Evolutionary conservation across 345 rosid genomes (phyloP).

Genomic region (Cardamine resedifolia): DNA sequence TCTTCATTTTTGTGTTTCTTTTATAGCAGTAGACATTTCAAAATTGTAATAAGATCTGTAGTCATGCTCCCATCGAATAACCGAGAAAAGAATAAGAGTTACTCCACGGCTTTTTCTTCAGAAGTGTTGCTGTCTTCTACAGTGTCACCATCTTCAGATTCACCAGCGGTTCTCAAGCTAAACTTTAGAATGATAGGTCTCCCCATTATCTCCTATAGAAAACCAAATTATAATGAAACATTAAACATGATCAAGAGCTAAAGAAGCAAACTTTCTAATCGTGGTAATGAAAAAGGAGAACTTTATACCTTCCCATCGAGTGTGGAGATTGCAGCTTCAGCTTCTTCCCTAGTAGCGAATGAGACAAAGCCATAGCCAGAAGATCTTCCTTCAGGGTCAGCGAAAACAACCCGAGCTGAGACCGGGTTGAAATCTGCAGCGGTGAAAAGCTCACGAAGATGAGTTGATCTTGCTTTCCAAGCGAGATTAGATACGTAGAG

Average conservation of each 20-base stretch:
- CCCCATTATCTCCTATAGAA: conserved; percentile 76
- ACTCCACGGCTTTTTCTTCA: conserved; percentile 29
- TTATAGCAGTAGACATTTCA: conserved; percentile 28
- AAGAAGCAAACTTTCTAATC: conserved; percentile 8
- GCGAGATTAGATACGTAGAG: conserved; percentile 82
- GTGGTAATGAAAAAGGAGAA: background rate
- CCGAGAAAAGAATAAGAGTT: conserved; percentile 28
- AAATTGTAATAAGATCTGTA: conserved; percentile 35
- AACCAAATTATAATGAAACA: conserved; percentile 4
- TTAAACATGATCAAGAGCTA: conserved; percentile 7
- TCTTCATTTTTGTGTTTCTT: conserved; percentile 15
- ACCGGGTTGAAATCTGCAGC: conserved; percentile 55
- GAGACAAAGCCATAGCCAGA: conserved; percentile 92
- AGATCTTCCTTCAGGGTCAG: conserved; percentile 59
- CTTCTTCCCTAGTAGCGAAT: conserved; percentile 81
- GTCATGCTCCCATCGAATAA: conserved; percentile 8
- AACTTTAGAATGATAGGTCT: conserved; percentile 71
- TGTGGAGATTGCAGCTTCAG: conserved; percentile 68
- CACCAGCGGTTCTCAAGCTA: conserved; percentile 47
- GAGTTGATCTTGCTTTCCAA: conserved; percentile 83
- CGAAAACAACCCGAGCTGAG: conserved; percentile 70
- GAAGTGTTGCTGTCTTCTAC: conserved; percentile 19
- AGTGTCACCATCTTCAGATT: conserved; percentile 41
- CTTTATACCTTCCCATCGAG: conserved; percentile 74
- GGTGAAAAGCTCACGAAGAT: conserved; percentile 74